Evolutionary conservation across 345 rosid genomes (phyloP), one percentile per base, ranked within the genome.

Genomic region (Populus euphratica): DNA sequence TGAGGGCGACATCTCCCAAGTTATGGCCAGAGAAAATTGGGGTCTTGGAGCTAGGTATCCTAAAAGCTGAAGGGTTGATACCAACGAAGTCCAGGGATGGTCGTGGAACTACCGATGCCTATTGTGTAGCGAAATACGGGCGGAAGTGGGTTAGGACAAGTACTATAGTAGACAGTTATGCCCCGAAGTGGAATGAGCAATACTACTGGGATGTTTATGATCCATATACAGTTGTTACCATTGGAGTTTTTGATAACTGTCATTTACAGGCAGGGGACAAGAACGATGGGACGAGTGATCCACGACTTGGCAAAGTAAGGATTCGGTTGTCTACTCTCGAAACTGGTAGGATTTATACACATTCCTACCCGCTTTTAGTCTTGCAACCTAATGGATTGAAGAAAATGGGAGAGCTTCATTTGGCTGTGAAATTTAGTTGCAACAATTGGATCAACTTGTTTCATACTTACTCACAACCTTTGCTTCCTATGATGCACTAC

Each of bases 151-250:
- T 86, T 17, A 82, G 86, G 44, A 86, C 91, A 10, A 79, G 84
- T 76, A 88, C 86, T 0, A 82, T 86, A 29, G 78, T 88, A 1
- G 81, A 88, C 43, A 88, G 82, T 20, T 79, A 80, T 49, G 78
- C 73, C 17, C 89, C 91, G 0, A 83, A 83, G 44, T 88, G 87
- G 88, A 85, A 88, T 1, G 89, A 88, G 52, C 91, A 88, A 73
- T 88, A 88, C 62, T 82, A 81, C 18, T 88, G 91, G 89, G 91
- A 88, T 61, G 90, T 88, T 59, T 88, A 85, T 77, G 89, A 88
- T 82, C 91, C 89, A 12, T 84, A 76, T 14, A 86, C 89, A 0
- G 88, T 88, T 5, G 61, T 86, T 18, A 86, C 87, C 6, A 69
- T 88, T 3, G 89, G 83, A 5, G 87, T 85, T 72, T 88, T 88